These are phyloP conservation scores for Penicillium oxalicum DNA, from an alignment of 2,329 filamentous ascomycete species.

Conservation along the genomic window DNA sequence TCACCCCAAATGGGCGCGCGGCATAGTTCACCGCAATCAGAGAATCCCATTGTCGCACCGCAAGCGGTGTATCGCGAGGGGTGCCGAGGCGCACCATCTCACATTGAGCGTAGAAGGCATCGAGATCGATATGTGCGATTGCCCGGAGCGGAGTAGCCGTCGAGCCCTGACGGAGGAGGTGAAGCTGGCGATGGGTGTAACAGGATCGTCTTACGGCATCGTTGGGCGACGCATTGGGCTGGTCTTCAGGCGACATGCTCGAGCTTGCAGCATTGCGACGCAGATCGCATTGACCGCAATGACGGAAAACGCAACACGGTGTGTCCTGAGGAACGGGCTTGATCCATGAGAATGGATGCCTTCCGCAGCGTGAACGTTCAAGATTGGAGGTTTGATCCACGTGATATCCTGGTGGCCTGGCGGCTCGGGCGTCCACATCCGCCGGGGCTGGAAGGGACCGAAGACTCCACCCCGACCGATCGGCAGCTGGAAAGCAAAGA, in stretches of 20 bases:
- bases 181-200: constrained; percentile 80
- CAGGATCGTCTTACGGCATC: constrained; percentile 49
- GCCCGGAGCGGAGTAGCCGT: constrained; percentile 74
- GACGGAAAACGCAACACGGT: background rate
- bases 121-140: constrained; percentile 86
- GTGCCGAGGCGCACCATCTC: constrained; percentile 81
- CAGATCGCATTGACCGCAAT: background rate
- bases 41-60: constrained; percentile 92
- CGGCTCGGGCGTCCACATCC: no score
- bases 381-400: no score
- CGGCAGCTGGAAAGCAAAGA: background rate
- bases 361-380: no score
- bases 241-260: constrained; percentile 50
- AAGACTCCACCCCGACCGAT: background rate
- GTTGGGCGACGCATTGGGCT: constrained; percentile 16
- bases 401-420: no score
- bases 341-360: no score
- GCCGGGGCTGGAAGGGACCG: no score
- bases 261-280: constrained; percentile 15
- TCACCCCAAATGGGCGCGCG: constrained; percentile 73
- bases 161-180: constrained; percentile 65
- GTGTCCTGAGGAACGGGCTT: no score
- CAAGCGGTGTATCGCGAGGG: constrained; percentile 70
- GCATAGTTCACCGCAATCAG: constrained; percentile 96
- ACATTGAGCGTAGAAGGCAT: constrained; percentile 96